Conservation (phyloP, 129 eudicot species). For the Lactuca saligna region DNA sequence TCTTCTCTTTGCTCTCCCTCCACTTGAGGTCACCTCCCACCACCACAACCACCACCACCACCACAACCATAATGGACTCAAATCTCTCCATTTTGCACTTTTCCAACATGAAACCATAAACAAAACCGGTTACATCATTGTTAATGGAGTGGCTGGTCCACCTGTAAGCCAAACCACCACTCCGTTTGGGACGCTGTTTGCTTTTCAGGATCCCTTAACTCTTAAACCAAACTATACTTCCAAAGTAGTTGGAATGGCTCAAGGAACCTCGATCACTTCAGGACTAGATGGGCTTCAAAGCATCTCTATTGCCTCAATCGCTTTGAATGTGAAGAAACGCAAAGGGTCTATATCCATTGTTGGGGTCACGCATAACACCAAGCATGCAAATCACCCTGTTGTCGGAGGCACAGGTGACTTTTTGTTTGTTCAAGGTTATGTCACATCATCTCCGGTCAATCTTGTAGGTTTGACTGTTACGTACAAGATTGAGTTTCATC, state of each 20-base stretch:
- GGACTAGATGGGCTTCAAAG: slow-evolving; percentile 58
- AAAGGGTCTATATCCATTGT: slow-evolving; percentile 51
- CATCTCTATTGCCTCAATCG: slow-evolving; percentile 36
- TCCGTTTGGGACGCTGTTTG: slow-evolving; percentile 55
- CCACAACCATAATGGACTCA: slow-evolving; percentile 37
- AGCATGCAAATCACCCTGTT: slow-evolving; percentile 50
- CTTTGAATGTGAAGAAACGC: slow-evolving; percentile 39
- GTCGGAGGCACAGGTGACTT: slow-evolving; percentile 71
- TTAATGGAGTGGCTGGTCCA: slow-evolving; percentile 46
- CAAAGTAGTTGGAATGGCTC: slow-evolving; percentile 38
- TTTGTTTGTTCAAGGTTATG: slow-evolving; percentile 59
- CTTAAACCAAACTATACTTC: slow-evolving; percentile 37
- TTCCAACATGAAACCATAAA: slow-evolving; percentile 58
- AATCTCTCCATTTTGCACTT: slow-evolving; percentile 51
- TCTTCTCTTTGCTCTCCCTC: slow-evolving; percentile 27
- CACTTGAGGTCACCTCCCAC: slow-evolving; percentile 32
- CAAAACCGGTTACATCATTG: slow-evolving; percentile 48
- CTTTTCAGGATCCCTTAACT: slow-evolving; percentile 51
- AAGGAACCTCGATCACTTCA: slow-evolving; percentile 50
- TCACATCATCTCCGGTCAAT: slow-evolving; percentile 51
- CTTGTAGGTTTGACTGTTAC: slow-evolving; percentile 38
- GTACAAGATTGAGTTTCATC: slow-evolving; percentile 52
- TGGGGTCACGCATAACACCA: slow-evolving; percentile 43
- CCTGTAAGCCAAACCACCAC: slow-evolving; percentile 41
- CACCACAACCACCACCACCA: slow-evolving; percentile 30